A percentile compares a stretch with the other conserved stretches of the same genome.
Evolutionary conservation across 2,329 filamentous ascomycete genomes (phyloP).

Genomic region (Beauveria caledonica): DNA sequence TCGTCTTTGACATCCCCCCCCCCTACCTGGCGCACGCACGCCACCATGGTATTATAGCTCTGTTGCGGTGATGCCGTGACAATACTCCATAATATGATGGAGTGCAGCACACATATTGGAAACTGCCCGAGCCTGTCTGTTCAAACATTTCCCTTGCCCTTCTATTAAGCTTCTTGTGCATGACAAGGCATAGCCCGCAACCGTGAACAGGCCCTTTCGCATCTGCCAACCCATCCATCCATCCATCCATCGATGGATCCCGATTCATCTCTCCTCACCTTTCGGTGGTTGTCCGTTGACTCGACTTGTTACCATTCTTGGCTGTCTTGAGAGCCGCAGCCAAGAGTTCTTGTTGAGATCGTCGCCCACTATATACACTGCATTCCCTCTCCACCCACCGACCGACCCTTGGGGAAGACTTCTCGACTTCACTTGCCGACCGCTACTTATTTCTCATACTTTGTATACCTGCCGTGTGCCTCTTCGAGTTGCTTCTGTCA

Average conservation of each 20-base stretch:
- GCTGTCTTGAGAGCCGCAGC: not conserved
- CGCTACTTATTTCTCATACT: not conserved
- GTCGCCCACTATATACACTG: constrained; percentile 9
- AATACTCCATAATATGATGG: constrained; percentile 11
- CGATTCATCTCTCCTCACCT: not conserved
- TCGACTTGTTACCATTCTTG: not conserved
- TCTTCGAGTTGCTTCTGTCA: not conserved
- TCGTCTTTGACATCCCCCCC: not conserved
- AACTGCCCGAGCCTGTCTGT: constrained; percentile 3
- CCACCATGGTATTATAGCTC: constrained; percentile 7
- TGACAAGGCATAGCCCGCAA: constrained; percentile 7
- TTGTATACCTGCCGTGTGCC: not conserved
- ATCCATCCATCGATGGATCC: not conserved
- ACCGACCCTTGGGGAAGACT: too few relatives aligned
- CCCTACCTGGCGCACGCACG: not conserved
- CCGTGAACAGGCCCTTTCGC: not conserved
- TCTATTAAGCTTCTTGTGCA: constrained; percentile 7
- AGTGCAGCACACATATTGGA: constrained; percentile 4
- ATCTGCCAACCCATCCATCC: not conserved
- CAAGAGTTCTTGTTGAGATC: constrained; percentile 8
- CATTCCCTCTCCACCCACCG: constrained; percentile 3
- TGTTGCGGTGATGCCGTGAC: constrained; percentile 7
- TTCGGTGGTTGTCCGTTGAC: not conserved
- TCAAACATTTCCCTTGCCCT: constrained; percentile 5
- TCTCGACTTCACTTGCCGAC: not conserved